Evolutionary conservation across 805 yeast species (phyloP), one percentile per base, ranked within the genome.

Genomic region (Henningerozyma blattae): DNA sequence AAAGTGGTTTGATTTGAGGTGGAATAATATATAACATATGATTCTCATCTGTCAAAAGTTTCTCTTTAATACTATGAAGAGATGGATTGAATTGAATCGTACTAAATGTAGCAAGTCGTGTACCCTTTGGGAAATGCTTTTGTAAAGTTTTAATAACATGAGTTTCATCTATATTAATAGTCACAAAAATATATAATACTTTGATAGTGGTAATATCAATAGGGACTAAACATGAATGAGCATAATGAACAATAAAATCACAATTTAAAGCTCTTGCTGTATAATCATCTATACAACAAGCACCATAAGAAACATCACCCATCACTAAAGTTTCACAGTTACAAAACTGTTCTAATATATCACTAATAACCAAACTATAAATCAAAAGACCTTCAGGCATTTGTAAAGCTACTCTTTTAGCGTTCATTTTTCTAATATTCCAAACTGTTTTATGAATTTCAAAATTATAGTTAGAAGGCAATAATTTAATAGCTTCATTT

Each of bases 261-360:
- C 98, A 91, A 32, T 82, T 95, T 18, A 91, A 58, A 0, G 97
- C 76, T 42, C 87, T 66, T 2, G 98, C 98, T 0, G 98, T 87
- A 52, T 68, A 91, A 52, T 91, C 98, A 54, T 91, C 98, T 30
- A 91, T 86, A 59, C 98, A 91, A 54, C 98, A 91, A 0, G 98
- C 98, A 28, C 98, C 98, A 50, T 91, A 91, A 0, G 96, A 84
- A 0, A 91, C 98, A 56, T 91, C 98, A 2, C 98, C 98, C 98
- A 91, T 91, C 3, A 89, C 91, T 1, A 91, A 65, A 0, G 87
- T 82, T 50, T 87, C 95, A 34, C 80, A 85, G 3, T 62, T 58
- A 54, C 96, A 87, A 46, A 91, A 89, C 56, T 87, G 95, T 50
- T 85, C 94, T 24, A 91, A 54, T 17, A 91, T 89, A 58, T 91